phyloP scores from a whole-genome alignment of 805 yeast genomes.

The Komagataella kurtzmanii region DNA sequence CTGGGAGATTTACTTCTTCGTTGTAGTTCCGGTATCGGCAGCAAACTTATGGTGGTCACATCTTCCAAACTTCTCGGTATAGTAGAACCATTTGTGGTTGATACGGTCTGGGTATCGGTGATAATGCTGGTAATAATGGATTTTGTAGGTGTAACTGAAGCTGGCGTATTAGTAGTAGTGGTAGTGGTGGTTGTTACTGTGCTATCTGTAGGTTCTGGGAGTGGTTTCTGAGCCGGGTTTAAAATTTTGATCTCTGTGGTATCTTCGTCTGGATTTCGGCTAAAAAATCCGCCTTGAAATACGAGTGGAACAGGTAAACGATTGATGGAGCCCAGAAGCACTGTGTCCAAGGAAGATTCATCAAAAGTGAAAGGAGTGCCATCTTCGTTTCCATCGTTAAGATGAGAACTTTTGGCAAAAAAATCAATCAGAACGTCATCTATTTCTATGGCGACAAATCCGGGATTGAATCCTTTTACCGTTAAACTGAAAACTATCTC shows the following conservation, averaged over 20 bases:
- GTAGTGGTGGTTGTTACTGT: neutral
- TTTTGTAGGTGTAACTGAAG: conserved; percentile 1
- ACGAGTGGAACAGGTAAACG: conserved; percentile 58
- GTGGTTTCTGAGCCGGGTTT: conserved; percentile 29
- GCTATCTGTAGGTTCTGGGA: conserved; percentile 6
- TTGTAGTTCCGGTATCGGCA: neutral
- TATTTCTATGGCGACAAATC: conserved; percentile 56
- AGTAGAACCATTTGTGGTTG: neutral
- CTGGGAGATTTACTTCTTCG: neutral
- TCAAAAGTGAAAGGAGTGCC: conserved; percentile 1
- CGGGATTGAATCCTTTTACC: conserved; percentile 78
- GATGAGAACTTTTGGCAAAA: conserved; percentile 49
- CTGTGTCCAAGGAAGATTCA: conserved; percentile 36
- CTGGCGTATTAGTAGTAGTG: conserved; percentile 9
- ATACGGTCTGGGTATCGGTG: neutral
- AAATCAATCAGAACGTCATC: conserved; percentile 65
- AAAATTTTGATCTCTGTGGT: conserved; percentile 58
- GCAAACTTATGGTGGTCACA: conserved; percentile 1
- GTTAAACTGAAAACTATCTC: conserved; percentile 72
- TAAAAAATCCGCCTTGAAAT: conserved; percentile 71
- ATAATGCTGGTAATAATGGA: neutral
- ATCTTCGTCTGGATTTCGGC: conserved; percentile 42
- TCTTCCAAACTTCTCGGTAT: neutral
- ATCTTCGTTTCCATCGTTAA: neutral
- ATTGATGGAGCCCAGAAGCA: conserved; percentile 58